Base-by-base conservation (phyloP, 83 land plant species). In the Thuja plicata region DNA sequence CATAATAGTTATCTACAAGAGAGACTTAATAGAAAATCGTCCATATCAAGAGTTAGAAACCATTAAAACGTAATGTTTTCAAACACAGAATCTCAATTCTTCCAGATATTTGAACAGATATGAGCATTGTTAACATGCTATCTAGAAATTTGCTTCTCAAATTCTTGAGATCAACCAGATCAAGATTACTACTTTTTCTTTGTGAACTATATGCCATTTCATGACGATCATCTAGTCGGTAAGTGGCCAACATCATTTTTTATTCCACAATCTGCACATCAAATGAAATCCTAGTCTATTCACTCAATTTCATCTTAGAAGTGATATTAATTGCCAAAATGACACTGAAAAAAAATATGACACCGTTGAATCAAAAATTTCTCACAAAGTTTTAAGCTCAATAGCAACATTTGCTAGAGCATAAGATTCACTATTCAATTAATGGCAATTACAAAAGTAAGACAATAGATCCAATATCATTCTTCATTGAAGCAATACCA, bases 391-490 rank as follows among this genome's bases (percentile, higher is more conserved):
- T 19, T 46, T 52, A 83, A 83, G 85, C 3, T 46, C 16, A 46
- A 43, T 12, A 83, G 85, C 85, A 45, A 34, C 55, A 83, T 83
- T 83, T 24, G 85, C 85, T n/a, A 83, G 32, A 46, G 85, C 85
- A 83, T 43, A 55, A 45, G 85, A 55, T 43, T 45, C 55, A n/a
- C 54, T 9, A 46, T 83, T 83, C 0, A 46, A 83, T 83, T 83
- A 34, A 55, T 82, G 85, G 27, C 30, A 82, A 45, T 7, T 27
- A 82, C n/a, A 82, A 27, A 74, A 12, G 10, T 43, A 43, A 45
- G 30, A 46, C n/a, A 46, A 81, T n/a, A 81, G 5, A 27, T 24
- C 15, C 15, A 11, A 10, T 43, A 46, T 82, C 17, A 82, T 2
- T n/a, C 52, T 27, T 38, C 30, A 24, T n/a, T 27, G 54, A 5